These are phyloP conservation scores for Lathyrus oleraceus DNA, from an alignment of 306 rosid genomes.

Conservation along the genomic window DNA sequence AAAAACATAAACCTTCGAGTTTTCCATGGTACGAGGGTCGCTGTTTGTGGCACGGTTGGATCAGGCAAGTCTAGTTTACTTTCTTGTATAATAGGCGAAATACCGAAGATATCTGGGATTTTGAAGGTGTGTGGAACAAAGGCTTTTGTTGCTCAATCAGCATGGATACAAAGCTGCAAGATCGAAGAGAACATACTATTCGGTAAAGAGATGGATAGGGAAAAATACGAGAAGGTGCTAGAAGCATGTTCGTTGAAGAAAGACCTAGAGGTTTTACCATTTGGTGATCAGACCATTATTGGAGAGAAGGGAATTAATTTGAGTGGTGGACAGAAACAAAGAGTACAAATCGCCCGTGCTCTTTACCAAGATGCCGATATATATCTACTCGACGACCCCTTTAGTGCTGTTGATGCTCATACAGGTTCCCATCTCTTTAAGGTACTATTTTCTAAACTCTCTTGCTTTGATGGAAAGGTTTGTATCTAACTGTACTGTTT, in stretches of 20 bases:
- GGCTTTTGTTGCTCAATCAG: slow-evolving; percentile 88
- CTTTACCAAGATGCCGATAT: slow-evolving; percentile 81
- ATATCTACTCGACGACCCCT: slow-evolving; percentile 88
- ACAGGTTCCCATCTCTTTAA: slow-evolving; percentile 86
- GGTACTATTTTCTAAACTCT: slow-evolving; percentile 39
- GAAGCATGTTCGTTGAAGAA: slow-evolving; percentile 74
- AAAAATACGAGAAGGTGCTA: slow-evolving; percentile 62
- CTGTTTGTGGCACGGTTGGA: slow-evolving; percentile 88
- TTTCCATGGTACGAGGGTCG: slow-evolving; percentile 67
- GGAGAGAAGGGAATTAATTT: slow-evolving; percentile 90
- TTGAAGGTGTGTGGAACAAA: slow-evolving; percentile 70
- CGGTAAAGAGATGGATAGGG: slow-evolving; percentile 72
- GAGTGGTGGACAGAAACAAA: slow-evolving; percentile 91
- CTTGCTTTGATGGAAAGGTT: neutral
- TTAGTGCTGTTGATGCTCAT: slow-evolving; percentile 92
- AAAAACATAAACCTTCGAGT: slow-evolving; percentile 54
- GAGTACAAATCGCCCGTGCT: slow-evolving; percentile 84
- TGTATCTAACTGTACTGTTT: slow-evolving; percentile 21
- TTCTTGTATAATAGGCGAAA: slow-evolving; percentile 77
- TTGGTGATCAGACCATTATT: slow-evolving; percentile 79
- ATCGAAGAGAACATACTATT: slow-evolving; percentile 80
- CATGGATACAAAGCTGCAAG: slow-evolving; percentile 90
- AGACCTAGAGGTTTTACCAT: slow-evolving; percentile 72
- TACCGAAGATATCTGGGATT: slow-evolving; percentile 68
- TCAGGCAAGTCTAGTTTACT: slow-evolving; percentile 87